phyloP scores from a whole-genome alignment of 2,329 filamentous ascomycete species.

The Nemania sp. region DNA sequence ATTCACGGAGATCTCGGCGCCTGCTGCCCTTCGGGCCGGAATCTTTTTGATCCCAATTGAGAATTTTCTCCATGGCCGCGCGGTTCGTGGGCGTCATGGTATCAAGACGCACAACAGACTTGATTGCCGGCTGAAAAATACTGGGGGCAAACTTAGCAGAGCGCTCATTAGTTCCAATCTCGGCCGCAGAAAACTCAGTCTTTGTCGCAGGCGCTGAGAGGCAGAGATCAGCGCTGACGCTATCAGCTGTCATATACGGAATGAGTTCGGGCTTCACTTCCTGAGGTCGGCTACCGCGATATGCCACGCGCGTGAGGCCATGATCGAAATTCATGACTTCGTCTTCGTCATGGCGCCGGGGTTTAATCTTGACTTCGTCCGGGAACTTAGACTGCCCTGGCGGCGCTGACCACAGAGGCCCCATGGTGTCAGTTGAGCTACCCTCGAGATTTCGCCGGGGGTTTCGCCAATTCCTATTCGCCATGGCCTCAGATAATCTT shows the following conservation, averaged over 20 bases:
- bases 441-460: conserved; percentile 23
- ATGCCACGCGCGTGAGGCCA: conserved; percentile 23
- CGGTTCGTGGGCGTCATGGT: conserved; percentile 23
- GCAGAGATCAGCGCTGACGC: conserved; percentile 34
- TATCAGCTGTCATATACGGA: conserved; percentile 23
- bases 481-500: conserved; percentile 25
- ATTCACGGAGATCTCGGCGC: background rate
- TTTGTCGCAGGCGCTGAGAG: conserved; percentile 37
- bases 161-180: conserved; percentile 16
- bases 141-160: conserved; percentile 19
- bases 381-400: conserved; percentile 25
- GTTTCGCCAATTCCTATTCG: conserved; percentile 32
- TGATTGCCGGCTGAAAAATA: conserved; percentile 19
- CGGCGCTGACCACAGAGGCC: conserved; percentile 26
- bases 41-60: conserved; percentile 17
- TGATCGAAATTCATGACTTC: conserved; percentile 20
- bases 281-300: conserved; percentile 17
- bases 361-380: conserved; percentile 9
- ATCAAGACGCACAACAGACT: conserved; percentile 25
- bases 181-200: conserved; percentile 24
- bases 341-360: conserved; percentile 23
- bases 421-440: background rate
- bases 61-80: conserved; percentile 22
- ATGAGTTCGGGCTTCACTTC: conserved; percentile 21
- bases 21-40: background rate